Percentiles rank a stretch among this genome's conserved stretches.
These are phyloP conservation scores for Pseudonitzschia pungens DNA, from an alignment of 108 stramenopile species.

Conservation along the genomic window DNA sequence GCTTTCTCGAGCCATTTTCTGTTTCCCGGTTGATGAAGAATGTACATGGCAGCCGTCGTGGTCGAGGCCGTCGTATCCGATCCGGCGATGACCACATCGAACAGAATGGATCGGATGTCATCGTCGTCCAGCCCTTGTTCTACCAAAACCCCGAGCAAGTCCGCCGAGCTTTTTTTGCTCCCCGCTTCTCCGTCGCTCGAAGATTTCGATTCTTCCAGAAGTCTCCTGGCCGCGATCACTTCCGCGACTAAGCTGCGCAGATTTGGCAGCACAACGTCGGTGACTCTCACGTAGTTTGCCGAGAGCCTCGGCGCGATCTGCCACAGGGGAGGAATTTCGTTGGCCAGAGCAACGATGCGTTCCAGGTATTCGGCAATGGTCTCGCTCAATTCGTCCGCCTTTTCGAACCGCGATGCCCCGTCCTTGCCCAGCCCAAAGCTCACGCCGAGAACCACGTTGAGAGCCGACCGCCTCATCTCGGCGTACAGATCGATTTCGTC, in stretches of 20 bases:
- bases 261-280: slow-evolving; percentile 19
- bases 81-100: slow-evolving; percentile 25
- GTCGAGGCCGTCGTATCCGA: slow-evolving; percentile 20
- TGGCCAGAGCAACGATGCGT: slow-evolving; percentile 28
- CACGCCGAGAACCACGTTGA: slow-evolving; percentile 21
- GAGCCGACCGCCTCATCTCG: slow-evolving; percentile 17
- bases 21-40: slow-evolving; percentile 20
- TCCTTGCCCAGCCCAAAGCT: slow-evolving; percentile 25
- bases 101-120: slow-evolving; percentile 29
- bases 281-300: slow-evolving; percentile 27
- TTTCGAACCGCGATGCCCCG: background rate
- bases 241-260: slow-evolving; percentile 14
- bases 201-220: background rate
- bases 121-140: slow-evolving; percentile 8
- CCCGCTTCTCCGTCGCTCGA: background rate
- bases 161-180: background rate
- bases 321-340: slow-evolving; percentile 31
- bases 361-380: slow-evolving; percentile 29
- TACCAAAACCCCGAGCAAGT: slow-evolving; percentile 17
- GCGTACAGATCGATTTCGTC: slow-evolving; percentile 22
- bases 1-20: slow-evolving; percentile 6
- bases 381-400: slow-evolving; percentile 16
- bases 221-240: slow-evolving; percentile 6
- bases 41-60: slow-evolving; percentile 11
- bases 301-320: slow-evolving; percentile 20